These are phyloP conservation scores for Solanum etuberosum DNA, from an alignment of 257 asterid genomes.

Conservation along the genomic window DNA sequence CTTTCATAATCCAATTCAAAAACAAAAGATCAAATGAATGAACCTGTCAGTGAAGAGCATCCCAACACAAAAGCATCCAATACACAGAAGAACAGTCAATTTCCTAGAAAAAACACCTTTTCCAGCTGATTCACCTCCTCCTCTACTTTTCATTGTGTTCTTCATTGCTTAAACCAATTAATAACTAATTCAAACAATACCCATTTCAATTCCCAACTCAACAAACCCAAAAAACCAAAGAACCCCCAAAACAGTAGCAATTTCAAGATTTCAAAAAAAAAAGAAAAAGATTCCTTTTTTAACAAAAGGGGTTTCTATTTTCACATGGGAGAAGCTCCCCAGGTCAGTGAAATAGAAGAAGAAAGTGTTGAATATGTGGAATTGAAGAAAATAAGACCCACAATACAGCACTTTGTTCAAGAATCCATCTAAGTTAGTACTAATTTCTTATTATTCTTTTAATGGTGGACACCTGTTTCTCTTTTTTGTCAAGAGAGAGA, in stretches of 20 bases:
- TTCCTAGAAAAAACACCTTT: conserved; percentile 46
- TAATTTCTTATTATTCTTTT: neutral
- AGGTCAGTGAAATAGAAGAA: neutral
- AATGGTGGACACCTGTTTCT: neutral
- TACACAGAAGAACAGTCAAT: conserved; percentile 54
- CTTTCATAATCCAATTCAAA: neutral
- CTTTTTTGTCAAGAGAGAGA: neutral
- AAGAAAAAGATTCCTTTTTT: neutral
- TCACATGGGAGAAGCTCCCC: neutral
- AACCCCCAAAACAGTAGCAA: neutral
- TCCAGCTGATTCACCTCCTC: conserved; percentile 52
- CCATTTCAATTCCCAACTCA: conserved; percentile 20
- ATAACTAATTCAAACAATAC: conserved; percentile 15
- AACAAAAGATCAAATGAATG: neutral
- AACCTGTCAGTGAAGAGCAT: conserved; percentile 98
- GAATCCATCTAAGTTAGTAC: neutral
- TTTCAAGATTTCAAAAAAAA: neutral
- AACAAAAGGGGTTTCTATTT: neutral
- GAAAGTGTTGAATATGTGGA: conserved; percentile 31
- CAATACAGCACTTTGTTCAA: conserved; percentile 21
- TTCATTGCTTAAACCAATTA: conserved; percentile 12
- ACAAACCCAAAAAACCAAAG: neutral
- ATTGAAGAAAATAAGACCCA: conserved; percentile 33
- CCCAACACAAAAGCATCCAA: conserved; percentile 83
- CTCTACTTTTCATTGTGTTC: conserved; percentile 66